Percentiles rank a stretch among this genome's conserved stretches.
phyloP scores from a whole-genome alignment of 2,329 filamentous ascomycete genomes.

The Aschersonia sp. region DNA sequence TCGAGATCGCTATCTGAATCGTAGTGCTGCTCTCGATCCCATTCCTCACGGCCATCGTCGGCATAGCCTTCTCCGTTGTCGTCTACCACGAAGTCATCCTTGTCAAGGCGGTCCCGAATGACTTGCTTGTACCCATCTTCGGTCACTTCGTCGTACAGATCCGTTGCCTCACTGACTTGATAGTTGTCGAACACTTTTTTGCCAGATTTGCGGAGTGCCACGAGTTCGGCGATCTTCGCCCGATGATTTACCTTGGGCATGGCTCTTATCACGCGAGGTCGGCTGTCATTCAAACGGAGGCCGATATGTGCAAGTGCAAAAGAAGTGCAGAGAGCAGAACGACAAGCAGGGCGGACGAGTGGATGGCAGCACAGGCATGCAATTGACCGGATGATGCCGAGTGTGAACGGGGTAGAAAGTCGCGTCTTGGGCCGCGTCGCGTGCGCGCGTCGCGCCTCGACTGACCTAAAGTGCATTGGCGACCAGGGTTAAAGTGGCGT shows the following conservation, averaged over 20 bases:
- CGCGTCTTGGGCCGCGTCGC: no score
- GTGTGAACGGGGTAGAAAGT: no score
- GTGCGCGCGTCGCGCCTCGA: no score
- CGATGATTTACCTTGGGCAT: conserved; percentile 25
- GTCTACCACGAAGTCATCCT: conserved; percentile 97
- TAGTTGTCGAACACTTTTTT: conserved; percentile 85
- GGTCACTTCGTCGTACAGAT: conserved; percentile 90
- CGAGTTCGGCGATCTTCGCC: conserved; percentile 59
- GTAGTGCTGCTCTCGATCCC: conserved; percentile 59
- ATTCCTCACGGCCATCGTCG: conserved; percentile 90
- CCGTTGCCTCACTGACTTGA: conserved; percentile 68
- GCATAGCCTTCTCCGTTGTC: conserved; percentile 96
- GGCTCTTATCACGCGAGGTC: conserved; percentile 6
- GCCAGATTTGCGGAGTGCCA: conserved; percentile 70
- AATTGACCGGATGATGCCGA: no score
- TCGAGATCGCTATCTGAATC: conserved; percentile 57
- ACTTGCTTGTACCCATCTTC: conserved; percentile 97
- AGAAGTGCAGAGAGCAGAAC: no score
- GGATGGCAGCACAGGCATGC: no score
- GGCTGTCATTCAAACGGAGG: conserved; percentile 5
- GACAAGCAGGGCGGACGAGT: no score
- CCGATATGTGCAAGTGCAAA: no score
- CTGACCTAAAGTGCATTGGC: no score
- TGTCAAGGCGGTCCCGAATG: conserved; percentile 72
- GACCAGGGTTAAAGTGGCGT: no score